Evolutionary conservation across 192 early-diverging fungal species (phyloP), one percentile per base, ranked within the genome.

Genomic region (Phycomyces blakesleeanus): DNA sequence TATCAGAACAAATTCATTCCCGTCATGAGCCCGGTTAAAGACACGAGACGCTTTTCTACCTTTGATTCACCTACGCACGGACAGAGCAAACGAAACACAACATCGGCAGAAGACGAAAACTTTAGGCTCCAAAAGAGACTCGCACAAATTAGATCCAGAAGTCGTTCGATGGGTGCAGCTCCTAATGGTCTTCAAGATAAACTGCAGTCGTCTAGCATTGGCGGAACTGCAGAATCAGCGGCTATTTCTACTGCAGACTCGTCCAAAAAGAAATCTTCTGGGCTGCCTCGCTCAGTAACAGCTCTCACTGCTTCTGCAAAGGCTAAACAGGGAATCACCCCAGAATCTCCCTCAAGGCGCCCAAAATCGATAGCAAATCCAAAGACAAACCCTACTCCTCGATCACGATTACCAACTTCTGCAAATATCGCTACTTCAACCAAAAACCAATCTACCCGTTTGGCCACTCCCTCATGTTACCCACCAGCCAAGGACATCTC

Each of bases 1-100:
- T 12, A 14, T n/a, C 26, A 15, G 10, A 34, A 34, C 24, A 8
- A 40, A 14, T 37, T 38, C 21, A 40, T n/a, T 40, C 8, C 37
- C 38, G 34, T 42, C 39, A 41, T 41, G n/a, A 59, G 14, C 39
- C 16, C 40, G 57, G 22, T 42, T 41, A 59, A 42, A 41, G 40
- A 37, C 57, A 41, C 57, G 40, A 37, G 57, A 59, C 37, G 57
- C 37, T 59, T 44, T 24, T 59, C 57, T 59, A 59, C 57, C 14
- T 59, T 59, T 18, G 56, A 57, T 41, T 41, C 24, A 16, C 37
- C 20, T 25, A n/a, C 37, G 16, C 40, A 59, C 24, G 37, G 24
- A 15, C 40, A 40, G 18, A 25, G n/a, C 39, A 40, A 59, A 22
- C 21, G 24, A n/a, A 59, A 11, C 11, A 59, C 37, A 8, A 21